Evolutionary conservation across 225 moss, liverwort and hornwort species (phyloP), one percentile per base, ranked within the genome.

Genomic region (Ulota crispa): DNA sequence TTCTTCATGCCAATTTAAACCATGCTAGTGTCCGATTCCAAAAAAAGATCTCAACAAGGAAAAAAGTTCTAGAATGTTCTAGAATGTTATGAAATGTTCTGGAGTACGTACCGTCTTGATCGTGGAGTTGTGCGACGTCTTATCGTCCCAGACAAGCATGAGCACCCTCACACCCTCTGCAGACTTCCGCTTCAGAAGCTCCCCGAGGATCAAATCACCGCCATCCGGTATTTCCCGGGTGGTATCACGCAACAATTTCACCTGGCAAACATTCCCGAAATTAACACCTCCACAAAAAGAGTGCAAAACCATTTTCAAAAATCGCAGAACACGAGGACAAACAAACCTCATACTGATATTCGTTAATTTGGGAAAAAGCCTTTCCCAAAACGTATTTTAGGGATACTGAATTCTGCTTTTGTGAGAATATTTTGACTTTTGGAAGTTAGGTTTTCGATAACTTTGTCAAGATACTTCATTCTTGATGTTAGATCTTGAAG

Each of bases 101-200:
- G 53, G 27, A 26, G 41, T 75, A 73, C 72, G 37, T 45, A 95
- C 93, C 78, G 94, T 92, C 67, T 93, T 93, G 47, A 89, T 24
- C 32, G 94, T 43, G 57, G 82, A 92, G 65, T 81, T 89, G 81
- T 97, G 94, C 53, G 97, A 97, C 24, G 94, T 97, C 79, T 95
- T 94, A 82, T 97, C 95, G 77, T 97, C 95, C 95, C 95, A 97
- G 19, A 93, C 97, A 50, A 97, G 79, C 68, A 97, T 84, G 61
- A 97, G 91, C 66, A 97, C 95, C 26, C 94, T 91, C 55, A 95
- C 95, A 63, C 95, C 95, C 80, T 97, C 97, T 32, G 93, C 92
- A 24, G 93, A 73, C 88, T 97, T 97, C 52, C 89, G 81, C 76
- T 95, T 95, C 85, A 97, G 52, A 68, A 97, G 93, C 14, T 97